Evolutionary conservation across 2,329 filamentous ascomycete species (phyloP).

Genomic region (Cryoendolithus antarcticus): DNA sequence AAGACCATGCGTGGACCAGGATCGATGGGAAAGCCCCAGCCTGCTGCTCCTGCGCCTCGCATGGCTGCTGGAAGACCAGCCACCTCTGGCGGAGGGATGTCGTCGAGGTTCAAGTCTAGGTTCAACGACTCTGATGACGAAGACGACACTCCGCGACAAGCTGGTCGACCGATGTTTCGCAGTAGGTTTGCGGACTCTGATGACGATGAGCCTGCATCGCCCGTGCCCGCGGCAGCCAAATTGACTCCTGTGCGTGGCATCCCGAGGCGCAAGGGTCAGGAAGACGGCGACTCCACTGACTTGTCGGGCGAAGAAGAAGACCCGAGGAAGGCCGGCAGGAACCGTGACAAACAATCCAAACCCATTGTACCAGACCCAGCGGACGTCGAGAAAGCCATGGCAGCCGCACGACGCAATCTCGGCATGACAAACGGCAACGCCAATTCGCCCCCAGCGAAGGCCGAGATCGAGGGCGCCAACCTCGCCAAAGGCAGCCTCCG

Average conservation of each 20-base stretch:
- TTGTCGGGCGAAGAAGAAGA: conserved; percentile 33
- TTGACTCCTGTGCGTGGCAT: conserved; percentile 48
- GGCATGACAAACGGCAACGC: conserved; percentile 14
- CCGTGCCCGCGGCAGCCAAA: conserved; percentile 17
- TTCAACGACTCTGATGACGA: conserved; percentile 61
- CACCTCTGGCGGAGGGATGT: conserved; percentile 2
- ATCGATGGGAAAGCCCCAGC: conserved; percentile 2
- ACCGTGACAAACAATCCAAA: conserved; percentile 25
- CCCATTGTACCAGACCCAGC: conserved; percentile 22
- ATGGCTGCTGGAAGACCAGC: not conserved
- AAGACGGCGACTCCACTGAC: conserved; percentile 47
- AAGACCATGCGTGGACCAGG: conserved; percentile 9
- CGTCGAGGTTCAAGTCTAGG: conserved; percentile 35
- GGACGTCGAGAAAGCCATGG: conserved; percentile 27
- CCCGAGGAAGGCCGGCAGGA: conserved; percentile 27
- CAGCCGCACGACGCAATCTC: conserved; percentile 20
- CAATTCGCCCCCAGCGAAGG: conserved; percentile 4
- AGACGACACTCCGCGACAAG: conserved; percentile 22
- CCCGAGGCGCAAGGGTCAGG: conserved; percentile 39
- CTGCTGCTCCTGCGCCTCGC: not conserved
- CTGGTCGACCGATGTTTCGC: conserved; percentile 24
- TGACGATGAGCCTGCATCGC: conserved; percentile 38
- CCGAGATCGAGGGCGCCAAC: conserved; percentile 18
- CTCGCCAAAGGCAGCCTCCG: conserved; percentile 28
- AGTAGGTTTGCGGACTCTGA: conserved; percentile 39